phyloP scores from a whole-genome alignment of 805 yeast species.

The Candida ulmi region DNA sequence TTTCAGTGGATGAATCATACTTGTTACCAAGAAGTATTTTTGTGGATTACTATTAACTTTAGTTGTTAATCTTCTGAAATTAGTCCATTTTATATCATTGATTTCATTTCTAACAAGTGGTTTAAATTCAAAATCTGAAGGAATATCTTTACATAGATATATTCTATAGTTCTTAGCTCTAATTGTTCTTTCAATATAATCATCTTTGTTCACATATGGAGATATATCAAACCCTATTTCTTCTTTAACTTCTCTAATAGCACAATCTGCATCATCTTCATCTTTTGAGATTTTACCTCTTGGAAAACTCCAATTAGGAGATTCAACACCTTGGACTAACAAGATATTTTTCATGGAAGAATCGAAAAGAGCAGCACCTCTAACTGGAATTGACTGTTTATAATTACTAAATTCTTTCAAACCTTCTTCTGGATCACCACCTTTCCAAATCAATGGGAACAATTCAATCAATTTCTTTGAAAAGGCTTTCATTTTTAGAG shows the following conservation, averaged over 20 bases:
- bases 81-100: slow-evolving; percentile 74
- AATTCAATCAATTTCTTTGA: slow-evolving; percentile 59
- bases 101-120: slow-evolving; percentile 90
- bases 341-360: slow-evolving; percentile 61
- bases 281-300: slow-evolving; percentile 94
- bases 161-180: slow-evolving; percentile 83
- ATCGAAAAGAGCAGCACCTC: slow-evolving; percentile 91
- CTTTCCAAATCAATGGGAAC: slow-evolving; percentile 76
- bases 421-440: slow-evolving; percentile 79
- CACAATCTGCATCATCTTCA: slow-evolving; percentile 85
- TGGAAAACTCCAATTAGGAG: slow-evolving; percentile 91
- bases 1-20: slow-evolving; percentile 36
- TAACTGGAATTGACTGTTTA: slow-evolving; percentile 86
- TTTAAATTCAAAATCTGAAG: slow-evolving; percentile 66
- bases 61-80: slow-evolving; percentile 37
- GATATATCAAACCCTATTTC: slow-evolving; percentile 89
- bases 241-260: slow-evolving; percentile 85
- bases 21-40: slow-evolving; percentile 31
- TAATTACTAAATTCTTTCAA: slow-evolving; percentile 74
- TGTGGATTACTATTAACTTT: slow-evolving; percentile 23
- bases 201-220: slow-evolving; percentile 59
- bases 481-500: slow-evolving; percentile 71
- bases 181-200: slow-evolving; percentile 75
- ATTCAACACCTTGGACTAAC: slow-evolving; percentile 79
- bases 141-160: slow-evolving; percentile 69